Evolutionary conservation across 2,329 filamentous ascomycete genomes (phyloP), one percentile per base, ranked within the genome.

Genomic region (Plectosphaerella sp.): DNA sequence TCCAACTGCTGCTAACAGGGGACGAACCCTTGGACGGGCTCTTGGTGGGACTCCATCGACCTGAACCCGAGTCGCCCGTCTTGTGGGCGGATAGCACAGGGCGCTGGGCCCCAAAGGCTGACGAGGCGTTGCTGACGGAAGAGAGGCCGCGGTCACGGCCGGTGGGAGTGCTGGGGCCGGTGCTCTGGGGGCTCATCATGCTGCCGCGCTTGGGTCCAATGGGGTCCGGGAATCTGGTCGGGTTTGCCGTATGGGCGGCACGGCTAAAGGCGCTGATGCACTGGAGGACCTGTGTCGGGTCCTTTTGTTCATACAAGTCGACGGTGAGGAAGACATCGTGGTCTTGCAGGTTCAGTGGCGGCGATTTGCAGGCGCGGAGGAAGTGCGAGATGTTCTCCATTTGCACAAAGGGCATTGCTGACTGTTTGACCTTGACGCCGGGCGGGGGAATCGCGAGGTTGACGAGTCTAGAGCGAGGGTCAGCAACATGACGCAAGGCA

Each of bases 311-410:
- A 75, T 88, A 99, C 47, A 99, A 79, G 72, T 99, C 94, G 67
- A 99, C 93, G 5, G 94, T 99, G 55, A 97, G 84, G 72, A 99
- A 99, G 59, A 92, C 86, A 71, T 99, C 94, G 74, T 99, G 94
- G 45, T 92, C 86, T 53, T 90, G 91, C 54, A 99, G 84, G 69
- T 86, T 92, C 49, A 99, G 76, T 1, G 94, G 94, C 24, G 89
- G 83, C 48, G 82, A 76, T 70, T 96, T 89, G 75, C 92, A 96
- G 54, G 91, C 91, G 64, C 83, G 85, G 50, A 99, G 83, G 72
- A 97, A 99, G 66, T 96, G 90, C 5, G 92, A 95, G 65, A 99
- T 97, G 68, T 99, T 99, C 70, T 99, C 94, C 92, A 97, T 97
- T 71, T 99, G 94, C 41, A 97, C 93, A 67, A 99, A 99, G 0